Base-by-base conservation (phyloP, 2,329 filamentous ascomycete species). In the Neophaeococcomyces mojaviensis region DNA sequence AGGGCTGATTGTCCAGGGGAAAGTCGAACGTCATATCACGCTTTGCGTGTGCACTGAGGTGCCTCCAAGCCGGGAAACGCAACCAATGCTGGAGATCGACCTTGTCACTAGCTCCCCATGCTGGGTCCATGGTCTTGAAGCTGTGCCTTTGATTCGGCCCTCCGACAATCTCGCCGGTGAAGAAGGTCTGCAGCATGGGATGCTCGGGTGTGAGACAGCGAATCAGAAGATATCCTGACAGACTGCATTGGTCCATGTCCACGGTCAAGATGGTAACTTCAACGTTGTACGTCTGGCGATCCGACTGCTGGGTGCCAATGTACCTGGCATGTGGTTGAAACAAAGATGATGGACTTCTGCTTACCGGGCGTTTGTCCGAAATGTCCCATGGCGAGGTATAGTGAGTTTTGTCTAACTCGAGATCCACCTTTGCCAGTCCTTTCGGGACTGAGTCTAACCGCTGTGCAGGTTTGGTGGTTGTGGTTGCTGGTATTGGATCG, bases 191-290 rank as follows among this genome's bases (percentile, higher is more conserved):
- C 41, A 98, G 73, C n/a, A 89, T 96, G 10, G 90, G 90, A 63
- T 97, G 90, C 66, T 96, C 89, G 62, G 94, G 85, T 0, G 92
- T 97, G 13, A 98, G 73, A 89, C 90, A 90, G 82, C 96, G 86
- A 55, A 98, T 98, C 56, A 86, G 85, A 54, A 98, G 72, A 65
- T 96, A 97, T 39, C 92, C 92, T 62, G 90, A 97, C 5, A 98
- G 74, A 59, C 90, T 96, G 4, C 89, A 96, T 64, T 97, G 88
- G 46, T 82, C 78, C 76, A 97, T 84, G 62, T 97, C 88, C 36
- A 97, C 88, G 67, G 96, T 84, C 67, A 97, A 95, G 56, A 98
- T 88, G 62, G 96, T 89, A 2, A 98, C 92, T 59, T 96, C 86
- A 1, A 98, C 92, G 52, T 95, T 88, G 63, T 98, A 98, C 8